Base-by-base conservation (phyloP, 2,329 filamentous ascomycete species). In the Aspergillus puulaauensis region DNA sequence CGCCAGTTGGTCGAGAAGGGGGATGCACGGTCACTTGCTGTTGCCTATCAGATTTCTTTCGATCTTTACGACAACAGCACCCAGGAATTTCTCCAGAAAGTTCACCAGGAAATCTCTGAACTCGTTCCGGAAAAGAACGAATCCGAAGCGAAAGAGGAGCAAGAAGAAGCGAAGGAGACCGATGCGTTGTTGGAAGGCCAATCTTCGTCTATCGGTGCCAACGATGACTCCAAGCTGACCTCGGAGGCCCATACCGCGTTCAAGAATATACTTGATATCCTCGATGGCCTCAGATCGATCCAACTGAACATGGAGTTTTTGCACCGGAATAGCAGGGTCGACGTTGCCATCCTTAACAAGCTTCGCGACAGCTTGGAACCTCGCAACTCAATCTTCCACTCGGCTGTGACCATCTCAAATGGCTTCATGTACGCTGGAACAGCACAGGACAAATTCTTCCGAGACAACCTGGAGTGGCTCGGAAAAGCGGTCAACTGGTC, bases 401-500 rank as follows among this genome's bases (percentile, higher is more conserved):
- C 92, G 1, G 92, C 93, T 4, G 91, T 99, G 56, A 98, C 95
- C 0, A 95, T 99, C 70, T 95, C 93, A 70, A 98, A 98, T 69
- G 95, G 93, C 11, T 98, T 99, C 74, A 99, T 99, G 95, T 96
- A 99, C 73, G 93, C 96, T 54, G 96, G 95, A 58, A 99, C 95
- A 0, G 97, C 93, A 0, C 95, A 96, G 68, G 95, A 99, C 78
- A 96, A 93, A 70, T 99, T 99, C 79, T 98, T 99, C 86, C 86
- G 96, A 7, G 92, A 98, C 70, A 99, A 99, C 72, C 79, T 99
- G 23, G 95, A 99, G 65, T 99, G 95, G 95, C 80, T 99, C 3
- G 93, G 93, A 60, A 99, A 98, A 80, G 95, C 95, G 24, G 92
- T 98, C 48, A 99, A 99, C 79, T 99, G 95, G 95, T 97, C 93